Evolutionary conservation across 2,329 filamentous ascomycete genomes (phyloP).

Genomic region (Fusarium tjaetaba): DNA sequence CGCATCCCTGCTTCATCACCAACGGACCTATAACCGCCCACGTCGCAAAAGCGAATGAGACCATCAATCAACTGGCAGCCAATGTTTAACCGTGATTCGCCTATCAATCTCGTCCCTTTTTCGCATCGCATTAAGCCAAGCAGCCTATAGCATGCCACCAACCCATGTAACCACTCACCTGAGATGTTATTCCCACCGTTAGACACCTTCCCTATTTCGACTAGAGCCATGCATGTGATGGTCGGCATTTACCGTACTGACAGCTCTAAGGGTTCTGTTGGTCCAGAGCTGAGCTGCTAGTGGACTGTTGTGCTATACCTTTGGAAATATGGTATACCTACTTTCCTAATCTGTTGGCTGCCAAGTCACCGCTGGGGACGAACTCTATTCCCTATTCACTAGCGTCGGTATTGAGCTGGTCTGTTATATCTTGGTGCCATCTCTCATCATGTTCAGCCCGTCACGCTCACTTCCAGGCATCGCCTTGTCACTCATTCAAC

Average conservation of each 20-base stretch:
- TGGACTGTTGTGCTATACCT: not conserved
- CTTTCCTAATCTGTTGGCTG: constrained; percentile 1
- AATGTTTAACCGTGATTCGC: not conserved
- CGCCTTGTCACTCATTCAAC: constrained; percentile 12
- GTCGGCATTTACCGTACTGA: constrained; percentile 4
- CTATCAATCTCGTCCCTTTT: not conserved
- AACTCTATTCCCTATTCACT: constrained; percentile 6
- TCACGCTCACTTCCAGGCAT: not conserved
- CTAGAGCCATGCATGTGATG: not conserved
- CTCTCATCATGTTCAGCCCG: not conserved
- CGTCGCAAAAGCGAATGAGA: not conserved
- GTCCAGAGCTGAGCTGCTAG: not conserved
- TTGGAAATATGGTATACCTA: constrained; percentile 1
- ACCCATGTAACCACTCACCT: constrained; percentile 13
- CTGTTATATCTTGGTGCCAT: constrained; percentile 2
- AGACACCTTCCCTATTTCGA: not conserved
- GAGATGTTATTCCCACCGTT: constrained; percentile 22
- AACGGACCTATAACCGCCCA: not conserved
- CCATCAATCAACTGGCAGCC: not conserved
- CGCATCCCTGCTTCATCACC: not conserved
- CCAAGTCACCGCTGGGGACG: constrained; percentile 10
- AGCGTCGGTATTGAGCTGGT: not conserved
- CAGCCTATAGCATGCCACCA: not conserved
- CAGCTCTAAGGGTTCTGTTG: not conserved
- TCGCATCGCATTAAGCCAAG: not conserved